A percentile compares a stretch with the other conserved stretches of the same genome.
phyloP scores from a whole-genome alignment of 805 yeast species.

The Monosporozyma solicola region DNA sequence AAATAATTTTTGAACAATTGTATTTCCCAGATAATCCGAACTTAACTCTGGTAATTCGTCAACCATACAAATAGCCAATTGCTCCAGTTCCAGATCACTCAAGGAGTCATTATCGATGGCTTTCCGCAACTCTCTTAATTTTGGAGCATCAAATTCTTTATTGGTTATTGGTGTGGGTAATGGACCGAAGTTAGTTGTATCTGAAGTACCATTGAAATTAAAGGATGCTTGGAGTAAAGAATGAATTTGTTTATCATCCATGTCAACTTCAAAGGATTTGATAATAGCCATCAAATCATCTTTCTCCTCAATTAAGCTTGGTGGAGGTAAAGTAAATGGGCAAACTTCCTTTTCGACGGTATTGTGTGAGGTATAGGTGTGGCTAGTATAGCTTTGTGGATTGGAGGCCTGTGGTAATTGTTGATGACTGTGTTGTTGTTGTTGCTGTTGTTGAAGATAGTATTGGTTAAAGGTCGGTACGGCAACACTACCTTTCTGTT shows the following conservation, averaged over 20 bases:
- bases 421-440: slow-evolving; percentile 4
- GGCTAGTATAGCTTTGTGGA: slow-evolving; percentile 7
- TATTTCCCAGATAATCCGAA: slow-evolving; percentile 90
- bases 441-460: slow-evolving; percentile 9
- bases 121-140: slow-evolving; percentile 78
- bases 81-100: slow-evolving; percentile 62
- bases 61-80: slow-evolving; percentile 71
- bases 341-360: slow-evolving; percentile 27
- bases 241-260: slow-evolving; percentile 27
- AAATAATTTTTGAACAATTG: slow-evolving; percentile 87
- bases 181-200: slow-evolving; percentile 51
- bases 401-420: slow-evolving; percentile 3
- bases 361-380: slow-evolving; percentile 10
- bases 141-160: slow-evolving; percentile 80
- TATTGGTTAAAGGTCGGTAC: slow-evolving; percentile 21
- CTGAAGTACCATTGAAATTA: slow-evolving; percentile 38
- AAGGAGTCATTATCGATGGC: slow-evolving; percentile 47
- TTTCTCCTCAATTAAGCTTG: slow-evolving; percentile 14
- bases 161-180: slow-evolving; percentile 60
- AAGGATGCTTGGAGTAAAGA: slow-evolving; percentile 40
- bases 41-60: slow-evolving; percentile 85
- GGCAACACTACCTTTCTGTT: slow-evolving; percentile 27
- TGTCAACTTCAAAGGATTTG: slow-evolving; percentile 16
- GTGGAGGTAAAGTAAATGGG: slow-evolving; percentile 31
- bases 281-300: slow-evolving; percentile 14